These are phyloP conservation scores for Jaapia argillacea DNA, from an alignment of 768 basidiomycete species.

Conservation along the genomic window DNA sequence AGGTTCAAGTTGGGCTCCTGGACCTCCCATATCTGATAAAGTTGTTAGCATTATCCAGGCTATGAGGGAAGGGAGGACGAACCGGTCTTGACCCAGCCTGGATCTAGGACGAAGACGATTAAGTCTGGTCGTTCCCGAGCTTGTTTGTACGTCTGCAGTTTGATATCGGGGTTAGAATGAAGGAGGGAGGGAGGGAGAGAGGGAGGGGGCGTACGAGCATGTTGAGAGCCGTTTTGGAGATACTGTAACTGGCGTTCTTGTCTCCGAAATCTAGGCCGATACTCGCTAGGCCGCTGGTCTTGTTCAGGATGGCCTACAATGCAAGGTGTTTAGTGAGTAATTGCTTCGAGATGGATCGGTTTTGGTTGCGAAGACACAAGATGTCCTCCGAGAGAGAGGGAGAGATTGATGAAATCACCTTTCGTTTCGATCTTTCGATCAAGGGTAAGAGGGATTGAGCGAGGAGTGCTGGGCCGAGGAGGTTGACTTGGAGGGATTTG, in stretches of 20 bases:
- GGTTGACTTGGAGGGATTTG: slow-evolving; percentile 18
- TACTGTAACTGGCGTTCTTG: slow-evolving; percentile 21
- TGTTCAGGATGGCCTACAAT: slow-evolving; percentile 27
- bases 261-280: slow-evolving; percentile 20
- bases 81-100: slow-evolving; percentile 1
- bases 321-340: too few species aligned
- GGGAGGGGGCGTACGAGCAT: slow-evolving; percentile 22
- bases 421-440: slow-evolving; percentile 21
- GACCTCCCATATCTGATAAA: background rate
- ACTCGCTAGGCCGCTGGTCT: slow-evolving; percentile 23
- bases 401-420: too few species aligned
- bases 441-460: slow-evolving; percentile 22
- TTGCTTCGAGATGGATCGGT: too few species aligned
- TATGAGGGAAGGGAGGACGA: background rate
- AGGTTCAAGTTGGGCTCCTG: background rate
- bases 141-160: slow-evolving; percentile 5
- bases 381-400: too few species aligned
- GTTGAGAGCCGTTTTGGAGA: slow-evolving; percentile 28
- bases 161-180: background rate
- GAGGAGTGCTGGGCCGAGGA: slow-evolving; percentile 25
- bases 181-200: background rate
- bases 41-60: background rate
- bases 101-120: background rate
- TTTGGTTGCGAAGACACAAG: too few species aligned
- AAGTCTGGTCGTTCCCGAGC: slow-evolving; percentile 1